These are phyloP conservation scores for Populus euphratica DNA, from an alignment of 345 rosid genomes.

Conservation along the genomic window DNA sequence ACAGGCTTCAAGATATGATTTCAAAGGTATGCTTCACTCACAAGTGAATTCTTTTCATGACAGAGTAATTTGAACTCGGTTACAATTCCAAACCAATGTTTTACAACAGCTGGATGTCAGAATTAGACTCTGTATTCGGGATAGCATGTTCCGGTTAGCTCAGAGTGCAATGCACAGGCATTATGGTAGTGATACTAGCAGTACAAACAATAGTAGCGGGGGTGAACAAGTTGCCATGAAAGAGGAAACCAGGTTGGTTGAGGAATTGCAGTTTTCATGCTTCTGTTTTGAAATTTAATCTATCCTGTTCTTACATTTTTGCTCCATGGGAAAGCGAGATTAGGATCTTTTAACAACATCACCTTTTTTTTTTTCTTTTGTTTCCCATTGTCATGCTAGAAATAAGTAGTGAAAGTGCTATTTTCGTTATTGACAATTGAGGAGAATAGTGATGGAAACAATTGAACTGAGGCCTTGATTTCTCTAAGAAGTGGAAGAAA, in stretches of 20 bases:
- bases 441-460: not conserved
- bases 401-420: not conserved
- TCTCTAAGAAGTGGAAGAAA: not conserved
- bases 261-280: conserved; percentile 11
- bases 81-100: conserved; percentile 24
- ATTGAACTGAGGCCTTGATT: not conserved
- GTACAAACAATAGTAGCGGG: conserved; percentile 47
- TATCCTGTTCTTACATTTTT: not conserved
- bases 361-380: not conserved
- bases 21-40: conserved; percentile 54
- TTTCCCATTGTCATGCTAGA: not conserved
- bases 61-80: conserved; percentile 15
- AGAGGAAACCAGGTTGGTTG: conserved; percentile 59
- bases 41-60: conserved; percentile 12
- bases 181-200: conserved; percentile 46
- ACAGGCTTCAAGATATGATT: conserved; percentile 68
- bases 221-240: conserved; percentile 40
- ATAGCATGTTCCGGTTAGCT: conserved; percentile 95
- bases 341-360: not conserved
- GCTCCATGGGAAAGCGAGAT: not conserved
- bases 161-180: conserved; percentile 84
- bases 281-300: not conserved
- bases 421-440: not conserved
- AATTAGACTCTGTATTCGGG: conserved; percentile 72
- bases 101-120: conserved; percentile 62